phyloP scores from a whole-genome alignment of 2,329 filamentous ascomycete species.

The Chaetomium sp. region DNA sequence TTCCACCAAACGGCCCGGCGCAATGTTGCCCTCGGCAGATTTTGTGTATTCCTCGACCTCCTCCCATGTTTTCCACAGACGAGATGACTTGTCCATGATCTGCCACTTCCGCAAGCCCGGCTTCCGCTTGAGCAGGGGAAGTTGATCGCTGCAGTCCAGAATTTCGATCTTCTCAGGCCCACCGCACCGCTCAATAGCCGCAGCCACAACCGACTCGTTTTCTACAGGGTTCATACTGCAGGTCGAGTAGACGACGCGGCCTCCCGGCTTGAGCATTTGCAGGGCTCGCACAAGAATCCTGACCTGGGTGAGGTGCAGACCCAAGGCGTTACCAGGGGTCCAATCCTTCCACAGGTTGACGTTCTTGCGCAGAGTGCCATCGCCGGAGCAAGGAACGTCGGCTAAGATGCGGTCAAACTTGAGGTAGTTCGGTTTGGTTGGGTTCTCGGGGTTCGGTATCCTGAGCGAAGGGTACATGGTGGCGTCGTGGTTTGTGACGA shows the following conservation, averaged over 20 bases:
- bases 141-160: slow-evolving; percentile 71
- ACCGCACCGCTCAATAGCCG: slow-evolving; percentile 84
- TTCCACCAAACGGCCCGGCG: slow-evolving; percentile 63
- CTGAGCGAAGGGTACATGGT: slow-evolving; percentile 91
- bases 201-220: slow-evolving; percentile 86
- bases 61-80: slow-evolving; percentile 74
- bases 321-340: slow-evolving; percentile 79
- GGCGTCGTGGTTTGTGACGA: slow-evolving; percentile 97
- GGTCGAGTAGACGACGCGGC: slow-evolving; percentile 92
- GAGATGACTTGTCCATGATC: slow-evolving; percentile 80
- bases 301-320: slow-evolving; percentile 79
- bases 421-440: slow-evolving; percentile 61
- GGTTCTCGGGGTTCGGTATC: slow-evolving; percentile 54
- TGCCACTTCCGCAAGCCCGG: slow-evolving; percentile 78
- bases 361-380: slow-evolving; percentile 92
- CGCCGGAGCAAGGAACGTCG: slow-evolving; percentile 94
- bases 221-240: slow-evolving; percentile 99
- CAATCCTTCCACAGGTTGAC: slow-evolving; percentile 91
- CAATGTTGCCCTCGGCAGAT: slow-evolving; percentile 49
- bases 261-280: slow-evolving; percentile 93
- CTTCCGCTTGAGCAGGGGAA: slow-evolving; percentile 69
- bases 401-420: slow-evolving; percentile 96
- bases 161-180: slow-evolving; percentile 75
- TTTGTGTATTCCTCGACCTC: slow-evolving; percentile 68
- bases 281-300: slow-evolving; percentile 86